Evolutionary conservation across 2,329 filamentous ascomycete species (phyloP).

Genomic region (Monilinia fructigena): DNA sequence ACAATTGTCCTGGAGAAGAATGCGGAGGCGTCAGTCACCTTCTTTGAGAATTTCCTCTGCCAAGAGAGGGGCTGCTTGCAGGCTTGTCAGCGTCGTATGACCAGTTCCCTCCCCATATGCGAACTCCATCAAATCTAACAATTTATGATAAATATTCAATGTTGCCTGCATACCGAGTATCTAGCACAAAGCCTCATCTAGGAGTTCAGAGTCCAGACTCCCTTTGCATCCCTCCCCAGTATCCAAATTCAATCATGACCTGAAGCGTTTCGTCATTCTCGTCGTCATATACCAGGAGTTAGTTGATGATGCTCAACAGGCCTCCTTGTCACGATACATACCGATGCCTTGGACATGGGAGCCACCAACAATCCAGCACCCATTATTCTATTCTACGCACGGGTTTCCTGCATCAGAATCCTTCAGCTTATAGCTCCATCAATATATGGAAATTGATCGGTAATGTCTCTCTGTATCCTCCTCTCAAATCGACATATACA

Average conservation of each 20-base stretch:
- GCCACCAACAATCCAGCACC: neutral
- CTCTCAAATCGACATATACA: neutral
- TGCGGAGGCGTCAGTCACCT: constrained; percentile 12
- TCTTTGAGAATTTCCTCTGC: neutral
- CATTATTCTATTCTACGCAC: neutral
- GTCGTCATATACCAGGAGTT: neutral
- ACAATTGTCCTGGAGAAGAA: constrained; percentile 2
- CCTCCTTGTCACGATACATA: constrained; percentile 23
- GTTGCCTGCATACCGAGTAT: neutral
- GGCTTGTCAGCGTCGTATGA: constrained; percentile 17
- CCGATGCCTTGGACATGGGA: constrained; percentile 29
- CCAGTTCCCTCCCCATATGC: constrained; percentile 7
- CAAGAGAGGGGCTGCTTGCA: constrained; percentile 16
- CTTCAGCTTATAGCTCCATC: neutral
- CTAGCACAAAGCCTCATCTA: neutral
- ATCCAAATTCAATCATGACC: neutral
- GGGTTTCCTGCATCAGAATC: constrained; percentile 6
- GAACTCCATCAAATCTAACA: neutral
- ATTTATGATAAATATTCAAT: neutral
- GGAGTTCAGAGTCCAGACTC: neutral
- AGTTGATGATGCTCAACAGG: constrained; percentile 14
- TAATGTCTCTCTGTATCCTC: neutral
- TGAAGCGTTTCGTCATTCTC: neutral
- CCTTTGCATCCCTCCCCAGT: neutral
- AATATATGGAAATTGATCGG: constrained; percentile 8